Base-by-base conservation (phyloP, 345 rosid species). In the Xanthoceras sorbifolium region DNA sequence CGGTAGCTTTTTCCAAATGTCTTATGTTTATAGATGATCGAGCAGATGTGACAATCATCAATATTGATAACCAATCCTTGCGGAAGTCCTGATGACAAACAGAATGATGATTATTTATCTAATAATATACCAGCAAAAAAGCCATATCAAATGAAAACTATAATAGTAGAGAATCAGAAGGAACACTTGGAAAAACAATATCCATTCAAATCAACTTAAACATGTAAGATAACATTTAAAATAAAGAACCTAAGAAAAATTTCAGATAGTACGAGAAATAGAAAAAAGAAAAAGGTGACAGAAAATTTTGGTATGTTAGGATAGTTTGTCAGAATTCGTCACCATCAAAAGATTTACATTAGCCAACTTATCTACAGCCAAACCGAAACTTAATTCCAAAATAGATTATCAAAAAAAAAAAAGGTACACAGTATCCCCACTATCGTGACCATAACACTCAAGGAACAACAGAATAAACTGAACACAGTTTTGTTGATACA, bases 1-100 rank as follows among this genome's bases (percentile, higher is more conserved):
- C 91, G 36, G 99, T 93, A 77, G 99, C 99, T 83, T 96, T 96
- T 85, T 96, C 99, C 87, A 96, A 77, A 81, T 96, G 99, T 82
- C 97, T 89, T 82, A 96, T 94, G 86, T 90, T 96, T 80, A 96
- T 91, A 26, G 97, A 92, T 77, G 99, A 93, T 69, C 98, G 89
- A 54, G 99, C 87, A 67, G 99, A 96, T 64, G 99, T 96, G 78
- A 93, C 99, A 82, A 93, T 89, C 97, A 93, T 91, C 91, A 96
- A 86, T 82, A 96, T 89, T 52, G 89, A 91, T 81, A 96, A 64
- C 99, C 99, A 96, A 84, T 92, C 95, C 86, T 92, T 96, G 61
- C 99, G 95, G 76, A 96, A 93, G 70, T 90, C 98, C 99, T 96
- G 90, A 68, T 82, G 78, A 77, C 46, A 87, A 80, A 65, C 26